Base-by-base conservation (phyloP, 257 asterid species). In the Solanum verrucosum region DNA sequence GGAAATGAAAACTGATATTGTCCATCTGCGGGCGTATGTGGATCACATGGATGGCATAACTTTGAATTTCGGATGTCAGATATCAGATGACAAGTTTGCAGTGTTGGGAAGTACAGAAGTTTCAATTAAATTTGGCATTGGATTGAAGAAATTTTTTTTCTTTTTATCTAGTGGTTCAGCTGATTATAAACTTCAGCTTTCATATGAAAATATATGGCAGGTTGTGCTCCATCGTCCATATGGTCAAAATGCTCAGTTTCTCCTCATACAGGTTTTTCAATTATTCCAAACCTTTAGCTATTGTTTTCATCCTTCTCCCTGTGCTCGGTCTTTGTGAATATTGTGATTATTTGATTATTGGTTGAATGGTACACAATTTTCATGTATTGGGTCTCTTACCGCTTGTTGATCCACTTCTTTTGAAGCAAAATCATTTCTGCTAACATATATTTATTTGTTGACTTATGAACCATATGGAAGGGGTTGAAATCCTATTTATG, bases 121-220 rank as follows among this genome's bases (percentile, higher is more conserved):
- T 52, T 84, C 92, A n/a, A 92, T 95, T 12, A 88, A 93, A 83
- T 95, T 95, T 37, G 96, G 96, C 77, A 81, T 89, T 86, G 96
- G 95, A 88, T 87, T 93, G 88, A 94, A 90, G 91, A 95, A 92
- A 82, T 90, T 96, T 89, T 87, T 85, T 56, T 92, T 96, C 68
- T 33, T 83, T 33, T 90, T 95, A 56, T 21, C 73, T 72, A 38
- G 63, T 77, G 70, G 35, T 65, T 89, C 90, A 12, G 83, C 42
- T 42, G 91, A 93, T 4, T 94, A 94, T 90, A 94, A 89, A 92
- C 98, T 96, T 86, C 97, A 96, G 89, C 96, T 96, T 35, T 93
- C 93, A 11, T 87, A 90, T 88, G 97, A 95, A 84, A 95, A 91
- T 90, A 90, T 97, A 81, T 93, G 98, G 98, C 93, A 95, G 92